phyloP scores from a whole-genome alignment of 768 basidiomycete species.

The Tulasnella sp. region DNA sequence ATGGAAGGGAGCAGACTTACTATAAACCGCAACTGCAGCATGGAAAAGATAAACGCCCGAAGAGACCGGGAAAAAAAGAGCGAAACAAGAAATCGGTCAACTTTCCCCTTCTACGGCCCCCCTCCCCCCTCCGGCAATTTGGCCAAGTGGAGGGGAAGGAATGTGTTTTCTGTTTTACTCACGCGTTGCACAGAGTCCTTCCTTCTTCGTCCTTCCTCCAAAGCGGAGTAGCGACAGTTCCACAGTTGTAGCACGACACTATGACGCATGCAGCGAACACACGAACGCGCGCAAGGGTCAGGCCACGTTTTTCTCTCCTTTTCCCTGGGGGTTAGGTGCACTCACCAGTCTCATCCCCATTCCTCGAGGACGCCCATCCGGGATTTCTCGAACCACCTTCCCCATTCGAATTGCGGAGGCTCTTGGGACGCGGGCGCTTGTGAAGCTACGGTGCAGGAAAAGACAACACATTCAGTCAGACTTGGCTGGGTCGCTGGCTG shows the following conservation, averaged over 20 bases:
- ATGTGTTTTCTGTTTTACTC: slow-evolving; percentile 44
- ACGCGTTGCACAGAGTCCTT: slow-evolving; percentile 91
- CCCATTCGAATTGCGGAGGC: slow-evolving; percentile 76
- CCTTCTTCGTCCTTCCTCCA: slow-evolving; percentile 93
- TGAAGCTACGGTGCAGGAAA: slow-evolving; percentile 50
- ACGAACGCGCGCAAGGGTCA: background rate
- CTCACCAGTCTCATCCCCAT: slow-evolving; percentile 66
- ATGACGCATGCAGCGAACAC: slow-evolving; percentile 36
- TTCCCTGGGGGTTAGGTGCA: background rate
- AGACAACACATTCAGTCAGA: background rate
- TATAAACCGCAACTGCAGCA: slow-evolving; percentile 72
- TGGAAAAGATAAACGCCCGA: slow-evolving; percentile 10
- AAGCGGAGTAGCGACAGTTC: slow-evolving; percentile 84
- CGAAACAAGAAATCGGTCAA: slow-evolving; percentile 34
- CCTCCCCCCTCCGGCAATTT: background rate
- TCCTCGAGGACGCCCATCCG: slow-evolving; percentile 65
- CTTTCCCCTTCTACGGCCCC: background rate
- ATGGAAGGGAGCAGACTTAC: slow-evolving; percentile 46
- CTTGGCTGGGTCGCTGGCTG: no score
- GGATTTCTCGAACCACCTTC: slow-evolving; percentile 60
- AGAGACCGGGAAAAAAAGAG: slow-evolving; percentile 25
- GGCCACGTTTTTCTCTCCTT: background rate
- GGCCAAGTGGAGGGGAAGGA: slow-evolving; percentile 16
- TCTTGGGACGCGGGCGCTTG: slow-evolving; percentile 86
- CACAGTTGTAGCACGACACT: slow-evolving; percentile 90